Base-by-base conservation (phyloP, 805 yeast species). In the Yarrowia deformans region DNA sequence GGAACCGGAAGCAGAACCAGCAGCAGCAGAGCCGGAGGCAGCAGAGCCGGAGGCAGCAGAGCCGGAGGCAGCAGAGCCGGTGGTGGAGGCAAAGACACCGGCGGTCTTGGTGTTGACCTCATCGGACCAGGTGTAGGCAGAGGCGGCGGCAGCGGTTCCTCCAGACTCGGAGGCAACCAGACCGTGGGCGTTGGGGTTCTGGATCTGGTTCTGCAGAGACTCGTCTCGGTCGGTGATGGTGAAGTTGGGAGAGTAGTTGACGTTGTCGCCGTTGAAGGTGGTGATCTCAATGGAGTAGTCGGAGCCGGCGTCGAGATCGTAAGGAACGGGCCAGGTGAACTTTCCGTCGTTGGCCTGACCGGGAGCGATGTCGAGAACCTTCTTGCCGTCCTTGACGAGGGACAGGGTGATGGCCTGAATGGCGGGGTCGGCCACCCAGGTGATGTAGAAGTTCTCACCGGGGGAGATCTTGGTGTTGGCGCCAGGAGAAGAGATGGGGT, bases 151-250 rank as follows among this genome's bases (percentile, higher is more conserved):
- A 35, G n/a, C 54, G n/a, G 63, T 66, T 19, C 49, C 64, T 14
- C 64, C 64, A 23, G 69, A 43, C 32, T 39, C 46, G 39, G 68
- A 61, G 48, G 72, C 70, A 45, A 54, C 69, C 34, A 69, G 68
- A n/a, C 54, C 70, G 49, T 70, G 69, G 66, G 69, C 58, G 48
- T 48, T 49, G 48, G 68, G 68, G 68, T 63, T 63, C 56, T 63
- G 55, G 56, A 63, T 63, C 56, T 48, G 56, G 56, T 63, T 63
- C 56, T 63, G 68, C 45, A 48, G 37, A 2, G 68, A 46, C 43
- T 39, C 39, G 48, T 63, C 56, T 48, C 56, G 56, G 56, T 48
- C 56, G 46, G 68, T 63, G 39, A 63, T 34, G 37, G 68, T 63
- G 68, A 63, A 63, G 35, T 46, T 3, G 39, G 68, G 68, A 2